phyloP scores from a whole-genome alignment of 305 asterid species.

The Plantago rigida region DNA sequence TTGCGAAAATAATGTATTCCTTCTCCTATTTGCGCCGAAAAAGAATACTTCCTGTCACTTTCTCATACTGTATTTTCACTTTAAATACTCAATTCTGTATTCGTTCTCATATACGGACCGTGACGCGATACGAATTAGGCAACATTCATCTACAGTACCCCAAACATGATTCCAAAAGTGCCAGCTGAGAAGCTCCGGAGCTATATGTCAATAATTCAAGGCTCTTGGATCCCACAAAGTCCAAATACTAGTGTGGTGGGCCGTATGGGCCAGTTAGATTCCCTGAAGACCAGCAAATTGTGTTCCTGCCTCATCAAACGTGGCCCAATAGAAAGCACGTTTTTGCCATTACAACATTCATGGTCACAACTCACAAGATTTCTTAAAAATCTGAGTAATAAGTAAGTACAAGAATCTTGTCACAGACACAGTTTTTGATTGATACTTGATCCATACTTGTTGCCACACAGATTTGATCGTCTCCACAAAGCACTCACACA shows the following conservation, averaged over 20 bases:
- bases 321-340: constrained; percentile 8
- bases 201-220: not conserved
- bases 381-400: not conserved
- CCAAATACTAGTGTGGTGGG: not conserved
- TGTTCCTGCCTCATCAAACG: constrained; percentile 8
- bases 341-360: constrained; percentile 4
- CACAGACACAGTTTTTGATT: not conserved
- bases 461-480: constrained; percentile 14
- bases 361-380: not conserved
- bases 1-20: too few relatives aligned
- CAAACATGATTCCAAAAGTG: not conserved
- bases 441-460: constrained; percentile 8
- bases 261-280: not conserved
- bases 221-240: not conserved
- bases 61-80: not conserved
- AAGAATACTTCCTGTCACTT: not conserved
- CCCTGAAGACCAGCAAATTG: not conserved
- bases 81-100: too few relatives aligned
- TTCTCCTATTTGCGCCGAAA: too few relatives aligned
- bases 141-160: not conserved
- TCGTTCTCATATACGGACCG: too few relatives aligned
- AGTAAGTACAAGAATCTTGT: constrained; percentile 11
- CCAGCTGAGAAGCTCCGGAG: not conserved
- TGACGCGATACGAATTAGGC: too few relatives aligned
- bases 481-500: not conserved